Conservation (phyloP, 2,329 filamentous ascomycete species). For the Cladophialophora exuberans region DNA sequence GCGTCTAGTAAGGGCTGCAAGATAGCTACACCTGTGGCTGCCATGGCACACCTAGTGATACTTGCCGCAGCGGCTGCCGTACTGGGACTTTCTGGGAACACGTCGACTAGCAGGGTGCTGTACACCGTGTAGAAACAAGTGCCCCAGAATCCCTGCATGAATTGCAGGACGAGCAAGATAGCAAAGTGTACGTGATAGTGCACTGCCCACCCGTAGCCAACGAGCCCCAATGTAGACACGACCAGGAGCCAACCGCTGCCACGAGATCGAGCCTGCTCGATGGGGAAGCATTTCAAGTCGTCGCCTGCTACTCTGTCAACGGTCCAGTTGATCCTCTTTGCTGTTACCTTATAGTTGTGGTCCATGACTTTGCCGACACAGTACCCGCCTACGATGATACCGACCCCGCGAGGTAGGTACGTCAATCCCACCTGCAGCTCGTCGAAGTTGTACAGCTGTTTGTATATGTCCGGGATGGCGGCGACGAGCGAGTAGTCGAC, state of each 20-base stretch:
- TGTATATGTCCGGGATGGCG: conserved; percentile 50
- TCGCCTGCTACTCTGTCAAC: conserved; percentile 25
- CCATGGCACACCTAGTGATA: conserved; percentile 42
- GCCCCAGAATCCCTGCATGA: conserved; percentile 41
- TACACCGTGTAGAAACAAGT: conserved; percentile 42
- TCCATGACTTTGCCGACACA: conserved; percentile 36
- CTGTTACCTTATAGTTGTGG: conserved; percentile 46
- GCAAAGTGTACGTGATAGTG: conserved; percentile 38
- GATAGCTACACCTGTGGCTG: conserved; percentile 41
- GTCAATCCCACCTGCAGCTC: conserved; percentile 49
- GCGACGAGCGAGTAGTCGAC: conserved; percentile 40
- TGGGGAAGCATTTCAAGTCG: conserved; percentile 43
- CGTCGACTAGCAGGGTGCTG: conserved; percentile 43
- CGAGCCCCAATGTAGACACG: conserved; percentile 18
- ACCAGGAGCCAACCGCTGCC: conserved; percentile 18
- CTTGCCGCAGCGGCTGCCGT: conserved; percentile 45
- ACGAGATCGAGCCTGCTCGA: conserved; percentile 44
- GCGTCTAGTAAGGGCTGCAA: conserved; percentile 40
- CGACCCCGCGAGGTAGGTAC: conserved; percentile 34
- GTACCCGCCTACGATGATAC: conserved; percentile 31
- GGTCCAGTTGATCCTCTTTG: conserved; percentile 37
- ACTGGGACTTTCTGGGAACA: conserved; percentile 41
- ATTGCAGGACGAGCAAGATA: conserved; percentile 43
- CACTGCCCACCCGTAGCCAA: conserved; percentile 41
- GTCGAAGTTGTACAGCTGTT: conserved; percentile 49